Base-by-base conservation (phyloP, 23 red algal species). In the Gracilaria caudata region DNA sequence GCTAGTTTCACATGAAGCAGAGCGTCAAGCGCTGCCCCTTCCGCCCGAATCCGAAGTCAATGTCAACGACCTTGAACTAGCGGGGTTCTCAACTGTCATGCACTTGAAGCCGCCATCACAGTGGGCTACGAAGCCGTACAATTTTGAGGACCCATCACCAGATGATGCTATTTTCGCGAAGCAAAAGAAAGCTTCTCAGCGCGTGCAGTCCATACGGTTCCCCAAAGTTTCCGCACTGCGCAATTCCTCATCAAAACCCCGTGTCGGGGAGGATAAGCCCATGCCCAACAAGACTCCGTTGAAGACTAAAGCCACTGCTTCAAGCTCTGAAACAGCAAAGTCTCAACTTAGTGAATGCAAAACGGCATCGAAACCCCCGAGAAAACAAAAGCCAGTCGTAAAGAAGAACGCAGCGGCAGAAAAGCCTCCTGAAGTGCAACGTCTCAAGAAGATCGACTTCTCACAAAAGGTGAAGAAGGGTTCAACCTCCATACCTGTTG, bases 111-210 rank as follows among this genome's bases (percentile, higher is more conserved):
- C 85, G 7, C 71, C 63, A 28, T 41, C 55, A 0, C 61, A 51
- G 35, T 53, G 38, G 24, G 30, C n/a, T 30, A 54, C 47, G n/a
- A 37, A 47, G 39, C 78, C 68, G 0, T 93, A 84, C 76, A 35
- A 33, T 0, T 93, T 93, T 66, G 90, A 93, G 21, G 39, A 76
- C 16, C 90, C 90, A 46, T 83, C 78, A 1, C 90, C 90, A 37
- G 90, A 93, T 68, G 90, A 93, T 56, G 45, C 66, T 86, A 59
- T 93, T 43, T 45, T 38, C 36, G 19, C 57, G 7, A 79, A 86
- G 81, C 33, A 80, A 11, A 43, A 38, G 55, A 77, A 46, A n/a
- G 87, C 53, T 8, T 56, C 44, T 37, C n/a, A 44, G 44, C 63
- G 65, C 54, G 40, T 44, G 4, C 82, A 56, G 17, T 46, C 82